Percentiles rank a stretch among this genome's conserved stretches.
phyloP scores from a whole-genome alignment of 2,329 filamentous ascomycete species.

The Aspergillus eucalypticola region DNA sequence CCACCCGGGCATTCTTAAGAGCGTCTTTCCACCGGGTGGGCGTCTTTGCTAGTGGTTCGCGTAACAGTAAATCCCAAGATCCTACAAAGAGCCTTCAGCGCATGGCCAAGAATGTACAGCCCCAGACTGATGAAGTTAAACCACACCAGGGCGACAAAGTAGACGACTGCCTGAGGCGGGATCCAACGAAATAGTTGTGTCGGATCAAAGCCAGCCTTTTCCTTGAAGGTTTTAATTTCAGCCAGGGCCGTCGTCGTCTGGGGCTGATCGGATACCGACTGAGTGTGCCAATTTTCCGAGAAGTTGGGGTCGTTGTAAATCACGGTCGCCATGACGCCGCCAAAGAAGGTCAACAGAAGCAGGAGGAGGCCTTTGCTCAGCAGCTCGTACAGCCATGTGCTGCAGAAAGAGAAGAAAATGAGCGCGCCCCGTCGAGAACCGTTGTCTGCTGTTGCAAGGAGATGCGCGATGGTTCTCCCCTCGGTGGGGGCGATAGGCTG shows the following conservation, averaged over 20 bases:
- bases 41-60: too few relatives aligned
- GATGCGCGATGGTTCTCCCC: conserved; percentile 13
- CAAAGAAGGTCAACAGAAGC: conserved; percentile 17
- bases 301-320: conserved; percentile 12
- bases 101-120: conserved; percentile 18
- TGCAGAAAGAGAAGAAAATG: conserved; percentile 8
- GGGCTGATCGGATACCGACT: neutral
- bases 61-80: neutral
- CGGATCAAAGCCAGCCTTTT: conserved; percentile 7
- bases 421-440: conserved; percentile 13
- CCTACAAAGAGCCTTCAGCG: conserved; percentile 4
- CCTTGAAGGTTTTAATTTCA: conserved; percentile 11
- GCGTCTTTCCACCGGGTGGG: neutral
- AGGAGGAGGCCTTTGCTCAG: conserved; percentile 10
- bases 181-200: conserved; percentile 14
- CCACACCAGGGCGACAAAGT: conserved; percentile 16
- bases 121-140: conserved; percentile 14
- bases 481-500: neutral
- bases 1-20: neutral
- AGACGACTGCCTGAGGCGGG: conserved; percentile 15
- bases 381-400: conserved; percentile 16
- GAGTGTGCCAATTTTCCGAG: neutral
- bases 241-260: neutral
- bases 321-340: conserved; percentile 8
- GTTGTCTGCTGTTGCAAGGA: conserved; percentile 13